phyloP scores from a whole-genome alignment of 2,329 filamentous ascomycete genomes.

The Microcyclospora pomicola region DNA sequence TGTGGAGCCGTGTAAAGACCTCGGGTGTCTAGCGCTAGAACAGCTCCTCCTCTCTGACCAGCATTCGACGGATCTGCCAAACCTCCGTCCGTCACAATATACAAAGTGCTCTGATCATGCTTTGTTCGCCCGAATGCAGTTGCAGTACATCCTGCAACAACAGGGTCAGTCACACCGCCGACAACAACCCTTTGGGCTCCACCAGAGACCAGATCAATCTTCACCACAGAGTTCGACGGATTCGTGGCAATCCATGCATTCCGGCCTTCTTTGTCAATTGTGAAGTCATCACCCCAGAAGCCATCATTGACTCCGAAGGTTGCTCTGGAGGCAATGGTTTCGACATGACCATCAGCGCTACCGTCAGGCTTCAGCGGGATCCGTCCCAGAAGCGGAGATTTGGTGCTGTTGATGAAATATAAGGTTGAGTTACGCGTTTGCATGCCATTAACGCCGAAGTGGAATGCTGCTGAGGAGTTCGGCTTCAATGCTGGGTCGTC shows the following conservation, averaged over 20 bases:
- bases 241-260: constrained; percentile 8
- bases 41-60: constrained; percentile 2
- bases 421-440: constrained; percentile 4
- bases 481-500: constrained; percentile 9
- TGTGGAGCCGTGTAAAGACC: neutral
- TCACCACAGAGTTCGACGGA: constrained; percentile 7
- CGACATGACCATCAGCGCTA: neutral
- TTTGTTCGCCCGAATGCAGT: constrained; percentile 6
- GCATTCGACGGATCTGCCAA: constrained; percentile 2
- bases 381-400: constrained; percentile 4
- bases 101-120: constrained; percentile 3
- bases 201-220: constrained; percentile 3
- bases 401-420: constrained; percentile 8
- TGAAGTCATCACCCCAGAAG: constrained; percentile 6
- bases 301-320: constrained; percentile 1
- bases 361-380: constrained; percentile 2
- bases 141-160: constrained; percentile 7
- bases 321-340: neutral
- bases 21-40: constrained; percentile 1
- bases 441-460: constrained; percentile 9
- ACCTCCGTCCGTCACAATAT: constrained; percentile 8
- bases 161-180: constrained; percentile 2
- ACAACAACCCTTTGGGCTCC: constrained; percentile 3
- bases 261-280: constrained; percentile 4
- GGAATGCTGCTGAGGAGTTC: constrained; percentile 2